These are phyloP conservation scores for Leccinum arenicola DNA, from an alignment of 768 basidiomycete genomes.

Conservation along the genomic window DNA sequence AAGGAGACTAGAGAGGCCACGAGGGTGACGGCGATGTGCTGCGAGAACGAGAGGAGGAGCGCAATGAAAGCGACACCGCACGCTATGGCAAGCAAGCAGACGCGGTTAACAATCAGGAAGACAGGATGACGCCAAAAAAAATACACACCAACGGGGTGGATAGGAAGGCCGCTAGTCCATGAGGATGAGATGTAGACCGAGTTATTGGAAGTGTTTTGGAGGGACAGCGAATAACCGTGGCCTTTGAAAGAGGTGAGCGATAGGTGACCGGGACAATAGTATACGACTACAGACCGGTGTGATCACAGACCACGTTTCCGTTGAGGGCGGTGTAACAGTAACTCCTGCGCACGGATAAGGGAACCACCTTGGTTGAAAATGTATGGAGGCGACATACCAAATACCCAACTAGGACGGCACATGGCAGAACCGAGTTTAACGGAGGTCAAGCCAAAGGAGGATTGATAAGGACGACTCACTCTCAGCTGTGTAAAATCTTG, in stretches of 20 bases:
- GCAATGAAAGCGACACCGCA: slow-evolving; percentile 61
- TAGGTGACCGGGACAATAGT: not conserved
- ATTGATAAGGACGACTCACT: slow-evolving; percentile 39
- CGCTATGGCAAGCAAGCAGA: slow-evolving; percentile 28
- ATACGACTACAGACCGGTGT: slow-evolving; percentile 37
- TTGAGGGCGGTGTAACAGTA: slow-evolving; percentile 51
- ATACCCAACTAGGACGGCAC: slow-evolving; percentile 55
- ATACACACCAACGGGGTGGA: slow-evolving; percentile 70
- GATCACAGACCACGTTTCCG: slow-evolving; percentile 41
- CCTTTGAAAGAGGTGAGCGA: slow-evolving; percentile 31
- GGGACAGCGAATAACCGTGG: slow-evolving; percentile 51
- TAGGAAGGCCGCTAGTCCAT: slow-evolving; percentile 73
- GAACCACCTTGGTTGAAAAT: not conserved
- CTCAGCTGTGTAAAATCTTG: slow-evolving; percentile 44
- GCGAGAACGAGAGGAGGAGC: slow-evolving; percentile 57
- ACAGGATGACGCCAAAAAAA: not conserved
- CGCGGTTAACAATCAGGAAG: slow-evolving; percentile 1
- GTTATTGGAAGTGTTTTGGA: slow-evolving; percentile 25
- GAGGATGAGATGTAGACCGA: slow-evolving; percentile 44
- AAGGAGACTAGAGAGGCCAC: slow-evolving; percentile 52
- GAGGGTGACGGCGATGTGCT: slow-evolving; percentile 45
- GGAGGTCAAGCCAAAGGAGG: not conserved
- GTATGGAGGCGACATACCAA: slow-evolving; percentile 45
- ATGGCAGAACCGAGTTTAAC: slow-evolving; percentile 6
- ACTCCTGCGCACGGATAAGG: slow-evolving; percentile 43